Evolutionary conservation across 176 grass and related monocot genomes (phyloP), one percentile per base, ranked within the genome.

Genomic region (Cymbopogon citratus): DNA sequence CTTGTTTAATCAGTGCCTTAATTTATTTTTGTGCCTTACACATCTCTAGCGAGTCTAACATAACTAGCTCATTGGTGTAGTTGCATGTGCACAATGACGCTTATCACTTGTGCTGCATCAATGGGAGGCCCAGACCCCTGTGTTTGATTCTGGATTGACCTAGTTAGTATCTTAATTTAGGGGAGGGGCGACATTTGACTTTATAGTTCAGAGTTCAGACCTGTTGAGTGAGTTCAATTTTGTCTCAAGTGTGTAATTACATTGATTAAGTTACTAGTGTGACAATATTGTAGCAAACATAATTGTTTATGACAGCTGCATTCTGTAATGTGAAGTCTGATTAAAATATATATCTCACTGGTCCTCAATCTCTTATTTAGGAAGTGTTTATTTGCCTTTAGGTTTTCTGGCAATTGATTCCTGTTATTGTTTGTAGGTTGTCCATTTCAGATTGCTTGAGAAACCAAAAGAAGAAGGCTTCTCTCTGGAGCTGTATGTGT

Each of bases 401-500:
- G 64, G 71, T 24, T 69, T 2, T 21, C 38, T 28, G 59, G 52
- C 26, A 49, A 31, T 39, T 36, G 13, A 59, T 83, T 29, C 1
- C 24, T 82, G 49, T 72, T 82, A 49, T 72, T 73, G 31, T 68
- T 67, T 46, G 64, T 79, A 94, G 92, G 74, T 85, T 85, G 92
- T 94, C 38, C 84, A 64, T 69, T 94, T 94, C 71, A 86, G 92
- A 63, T 80, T 81, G 67, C 80, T 94, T 77, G 89, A 89, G 73
- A 91, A 87, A 35, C 89, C 92, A 83, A 91, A 87, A 84, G 89
- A 89, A 64, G 89, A 94, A 0, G 33, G 77, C 38, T 94, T 94
- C 77, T 91, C 78, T 49, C 77, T 94, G 19, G 92, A 94, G 73
- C 85, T 94, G 92, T 94, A 94, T 35, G 92, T 80, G 18, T 79